Conservation (phyloP, 306 rosid genomes). For the Quercus berberidifolia region DNA sequence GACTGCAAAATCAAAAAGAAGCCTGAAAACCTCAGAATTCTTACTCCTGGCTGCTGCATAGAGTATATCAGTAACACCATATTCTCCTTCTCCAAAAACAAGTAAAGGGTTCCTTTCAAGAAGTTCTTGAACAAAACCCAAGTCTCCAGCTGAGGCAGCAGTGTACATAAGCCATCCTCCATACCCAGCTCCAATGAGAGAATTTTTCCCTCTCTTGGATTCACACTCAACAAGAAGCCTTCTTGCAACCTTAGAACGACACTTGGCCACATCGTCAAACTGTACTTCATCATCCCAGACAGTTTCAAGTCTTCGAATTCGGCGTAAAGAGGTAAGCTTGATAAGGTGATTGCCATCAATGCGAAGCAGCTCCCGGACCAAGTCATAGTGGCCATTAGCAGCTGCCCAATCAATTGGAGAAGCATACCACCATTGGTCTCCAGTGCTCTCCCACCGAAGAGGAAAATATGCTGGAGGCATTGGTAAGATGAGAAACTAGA, state of each 20-base stretch:
- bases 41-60: slow-evolving; percentile 72
- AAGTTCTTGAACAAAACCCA: slow-evolving; percentile 53
- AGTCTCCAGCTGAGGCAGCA: slow-evolving; percentile 93
- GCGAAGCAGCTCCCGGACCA: slow-evolving; percentile 77
- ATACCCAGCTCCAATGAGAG: slow-evolving; percentile 74
- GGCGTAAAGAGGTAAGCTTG: slow-evolving; percentile 88
- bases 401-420: slow-evolving; percentile 98
- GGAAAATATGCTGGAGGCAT: slow-evolving; percentile 93
- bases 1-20: slow-evolving; percentile 66
- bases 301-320: slow-evolving; percentile 83
- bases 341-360: slow-evolving; percentile 86
- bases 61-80: slow-evolving; percentile 65
- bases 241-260: slow-evolving; percentile 61
- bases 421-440: slow-evolving; percentile 99
- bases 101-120: slow-evolving; percentile 57
- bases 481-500: slow-evolving; percentile 23
- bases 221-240: slow-evolving; percentile 70
- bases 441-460: slow-evolving; percentile 98
- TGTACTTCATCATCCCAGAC: slow-evolving; percentile 96
- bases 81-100: slow-evolving; percentile 78
- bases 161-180: slow-evolving; percentile 99
- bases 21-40: slow-evolving; percentile 48
- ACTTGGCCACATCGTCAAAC: slow-evolving; percentile 71
- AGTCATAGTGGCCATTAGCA: slow-evolving; percentile 92
- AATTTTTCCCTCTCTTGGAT: slow-evolving; percentile 56